Base-by-base conservation (phyloP, 179 eudicot genomes). In the Nepenthes alata region DNA sequence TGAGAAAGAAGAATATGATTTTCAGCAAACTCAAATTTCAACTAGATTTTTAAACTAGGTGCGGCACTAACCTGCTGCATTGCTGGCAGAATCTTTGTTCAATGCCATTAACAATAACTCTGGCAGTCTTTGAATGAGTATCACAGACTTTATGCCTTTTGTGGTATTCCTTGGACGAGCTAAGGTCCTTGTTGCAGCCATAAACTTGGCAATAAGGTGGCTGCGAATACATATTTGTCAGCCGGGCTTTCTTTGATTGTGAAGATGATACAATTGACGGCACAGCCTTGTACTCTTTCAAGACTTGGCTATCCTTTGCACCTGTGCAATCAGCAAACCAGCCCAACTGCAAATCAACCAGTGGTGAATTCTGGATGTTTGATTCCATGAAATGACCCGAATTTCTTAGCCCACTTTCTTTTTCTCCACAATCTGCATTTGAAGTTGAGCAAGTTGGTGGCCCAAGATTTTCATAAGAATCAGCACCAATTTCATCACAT, bases 81-180 rank as follows among this genome's bases (percentile, higher is more conserved):
- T 87, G 95, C 67, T 87, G 95, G 75, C 95, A 87, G 74, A 87
- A 87, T 55, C 95, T 74, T 57, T 83, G 78, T 68, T 82, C 88
- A 66, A 71, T 61, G 37, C 90, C 88, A 52, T 76, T 79, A 50
- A 87, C 86, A 61, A 76, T 61, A 47, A 87, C 95, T 67, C 55
- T 71, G 5, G 85, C 75, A 44, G 84, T 76, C 64, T 85, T 87
- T 6, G 95, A 81, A 61, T 87, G 95, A 56, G 44, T 69, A 56
- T 82, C 85, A 60, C 95, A 87, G 34, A 87, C 83, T 68, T 77
- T 72, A 77, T 87, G 90, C 69, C 84, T 66, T 60, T 75, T 81
- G 59, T 87, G 83, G 63, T 87, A 87, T 35, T 86, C 85, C 38
- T 87, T 87, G 35, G 62, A 85, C 13, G 80, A 73, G 52, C 75